Percentiles rank a stretch among this genome's conserved stretches.
phyloP scores from a whole-genome alignment of 805 yeast genomes.

The Nakazawaea ernobii region DNA sequence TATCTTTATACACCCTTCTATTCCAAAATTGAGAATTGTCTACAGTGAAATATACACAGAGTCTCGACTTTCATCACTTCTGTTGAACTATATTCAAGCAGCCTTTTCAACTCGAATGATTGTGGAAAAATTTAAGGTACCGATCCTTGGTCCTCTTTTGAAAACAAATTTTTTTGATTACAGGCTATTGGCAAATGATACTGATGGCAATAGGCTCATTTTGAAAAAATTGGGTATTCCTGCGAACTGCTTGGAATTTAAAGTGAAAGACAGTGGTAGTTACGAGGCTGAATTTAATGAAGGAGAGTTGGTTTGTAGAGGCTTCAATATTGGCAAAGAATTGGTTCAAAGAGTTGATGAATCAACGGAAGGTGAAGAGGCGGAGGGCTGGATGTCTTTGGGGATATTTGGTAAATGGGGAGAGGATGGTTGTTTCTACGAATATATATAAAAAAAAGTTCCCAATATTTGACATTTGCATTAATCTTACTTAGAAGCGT shows the following conservation, averaged over 20 bases:
- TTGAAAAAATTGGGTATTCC: slow-evolving; percentile 47
- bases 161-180: slow-evolving; percentile 59
- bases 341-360: slow-evolving; percentile 23
- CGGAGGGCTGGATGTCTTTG: slow-evolving; percentile 44
- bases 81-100: slow-evolving; percentile 35
- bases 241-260: slow-evolving; percentile 55
- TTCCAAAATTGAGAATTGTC: slow-evolving; percentile 33
- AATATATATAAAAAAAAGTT: slow-evolving; percentile 18
- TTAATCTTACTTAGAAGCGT: background rate
- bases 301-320: slow-evolving; percentile 55
- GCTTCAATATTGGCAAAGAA: slow-evolving; percentile 60
- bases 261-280: slow-evolving; percentile 33
- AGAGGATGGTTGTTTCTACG: slow-evolving; percentile 66
- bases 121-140: slow-evolving; percentile 39
- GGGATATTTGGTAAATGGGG: slow-evolving; percentile 58
- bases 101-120: slow-evolving; percentile 45
- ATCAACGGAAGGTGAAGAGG: slow-evolving; percentile 30
- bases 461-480: background rate
- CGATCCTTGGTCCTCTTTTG: slow-evolving; percentile 52
- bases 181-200: slow-evolving; percentile 35
- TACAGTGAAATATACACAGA: slow-evolving; percentile 29
- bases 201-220: background rate
- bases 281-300: slow-evolving; percentile 28
- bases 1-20: slow-evolving; percentile 21
- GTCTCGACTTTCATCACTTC: slow-evolving; percentile 12